Conservation (phyloP, 176 grass and related monocot genomes). For the Musa beccarii region DNA sequence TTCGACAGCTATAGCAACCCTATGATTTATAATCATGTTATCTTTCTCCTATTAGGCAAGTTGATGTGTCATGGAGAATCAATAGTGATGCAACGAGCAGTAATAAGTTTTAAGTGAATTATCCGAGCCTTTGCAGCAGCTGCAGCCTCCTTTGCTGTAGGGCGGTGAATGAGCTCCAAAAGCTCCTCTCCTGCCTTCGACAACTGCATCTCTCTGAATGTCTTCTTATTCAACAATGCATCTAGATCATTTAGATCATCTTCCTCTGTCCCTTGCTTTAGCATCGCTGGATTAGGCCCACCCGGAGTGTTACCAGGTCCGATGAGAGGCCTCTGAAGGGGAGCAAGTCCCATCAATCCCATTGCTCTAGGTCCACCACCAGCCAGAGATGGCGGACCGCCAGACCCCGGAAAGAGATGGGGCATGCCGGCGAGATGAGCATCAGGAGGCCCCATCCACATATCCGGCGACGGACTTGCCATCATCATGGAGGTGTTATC, state of each 20-base stretch:
- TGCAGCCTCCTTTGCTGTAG: slow-evolving; percentile 84
- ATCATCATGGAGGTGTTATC: slow-evolving; percentile 20
- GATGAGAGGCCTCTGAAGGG: slow-evolving; percentile 57
- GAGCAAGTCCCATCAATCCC: slow-evolving; percentile 41
- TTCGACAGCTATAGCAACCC: neutral
- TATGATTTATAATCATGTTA: neutral
- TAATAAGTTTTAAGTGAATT: slow-evolving; percentile 15
- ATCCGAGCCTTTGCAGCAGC: slow-evolving; percentile 85
- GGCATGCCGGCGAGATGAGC: slow-evolving; percentile 43
- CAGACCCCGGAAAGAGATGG: slow-evolving; percentile 45
- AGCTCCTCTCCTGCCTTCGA: slow-evolving; percentile 94
- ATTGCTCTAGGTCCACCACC: slow-evolving; percentile 49
- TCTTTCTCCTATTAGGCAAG: neutral
- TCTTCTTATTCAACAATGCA: slow-evolving; percentile 72
- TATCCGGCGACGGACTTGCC: slow-evolving; percentile 47
- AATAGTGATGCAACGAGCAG: slow-evolving; percentile 4
- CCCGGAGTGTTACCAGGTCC: slow-evolving; percentile 31
- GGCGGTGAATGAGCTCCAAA: slow-evolving; percentile 93
- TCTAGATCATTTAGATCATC: slow-evolving; percentile 91
- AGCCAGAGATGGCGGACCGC: slow-evolving; percentile 5
- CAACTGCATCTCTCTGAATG: slow-evolving; percentile 83
- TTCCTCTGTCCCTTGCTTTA: slow-evolving; percentile 68
- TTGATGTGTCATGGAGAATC: neutral
- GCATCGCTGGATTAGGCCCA: slow-evolving; percentile 20
- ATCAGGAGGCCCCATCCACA: slow-evolving; percentile 48